Evolutionary conservation across 768 basidiomycete species (phyloP).

Genomic region (Termitomyces sp.): DNA sequence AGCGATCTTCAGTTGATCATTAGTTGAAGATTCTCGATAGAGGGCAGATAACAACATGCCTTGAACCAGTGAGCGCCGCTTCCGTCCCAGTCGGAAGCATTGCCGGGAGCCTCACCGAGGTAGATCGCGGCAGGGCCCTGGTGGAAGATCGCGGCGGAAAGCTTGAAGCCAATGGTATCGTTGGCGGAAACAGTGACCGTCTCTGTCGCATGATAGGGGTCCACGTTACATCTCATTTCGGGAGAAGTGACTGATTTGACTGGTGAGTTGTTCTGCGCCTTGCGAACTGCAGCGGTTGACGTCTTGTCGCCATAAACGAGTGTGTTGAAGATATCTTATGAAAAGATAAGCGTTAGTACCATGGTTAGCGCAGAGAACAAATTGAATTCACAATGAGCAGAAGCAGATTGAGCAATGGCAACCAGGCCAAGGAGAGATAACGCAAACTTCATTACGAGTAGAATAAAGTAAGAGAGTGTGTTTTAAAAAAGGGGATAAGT

Average conservation of each 20-base stretch:
- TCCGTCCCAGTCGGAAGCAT: slow-evolving; percentile 32
- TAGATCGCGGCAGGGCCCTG: slow-evolving; percentile 35
- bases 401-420: slow-evolving; percentile 12
- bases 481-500: not conserved
- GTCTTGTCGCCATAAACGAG: slow-evolving; percentile 19
- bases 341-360: not conserved
- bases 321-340: slow-evolving; percentile 25
- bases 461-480: slow-evolving; percentile 1
- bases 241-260: slow-evolving; percentile 31
- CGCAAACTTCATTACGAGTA: slow-evolving; percentile 18
- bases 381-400: slow-evolving; percentile 10
- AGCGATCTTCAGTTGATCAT: slow-evolving; percentile 16
- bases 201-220: slow-evolving; percentile 22
- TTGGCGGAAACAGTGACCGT: slow-evolving; percentile 32
- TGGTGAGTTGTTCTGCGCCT: slow-evolving; percentile 34
- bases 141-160: slow-evolving; percentile 30
- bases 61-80: slow-evolving; percentile 36
- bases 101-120: slow-evolving; percentile 32
- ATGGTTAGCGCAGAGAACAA: too few species aligned
- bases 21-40: not conserved
- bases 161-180: slow-evolving; percentile 21
- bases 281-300: slow-evolving; percentile 26
- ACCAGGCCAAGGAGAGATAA: slow-evolving; percentile 14
- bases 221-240: slow-evolving; percentile 33
- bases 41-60: slow-evolving; percentile 14